Percentiles rank a stretch among this genome's conserved stretches.
Evolutionary conservation across 129 eudicot genomes (phyloP).

Genomic region (Flaveria linearis): DNA sequence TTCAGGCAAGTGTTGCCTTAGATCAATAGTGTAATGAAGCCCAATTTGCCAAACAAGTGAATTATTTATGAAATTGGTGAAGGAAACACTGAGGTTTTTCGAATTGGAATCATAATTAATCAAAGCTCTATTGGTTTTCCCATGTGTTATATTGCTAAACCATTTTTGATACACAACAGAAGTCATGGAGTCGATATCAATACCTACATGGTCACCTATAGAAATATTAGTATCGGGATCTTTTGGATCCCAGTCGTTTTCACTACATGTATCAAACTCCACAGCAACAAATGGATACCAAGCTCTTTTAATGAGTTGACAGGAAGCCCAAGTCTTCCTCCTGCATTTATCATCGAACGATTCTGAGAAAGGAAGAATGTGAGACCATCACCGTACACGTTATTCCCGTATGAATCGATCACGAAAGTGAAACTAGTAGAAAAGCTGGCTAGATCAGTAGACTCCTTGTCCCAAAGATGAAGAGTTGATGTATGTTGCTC

Average conservation of each 20-base stretch:
- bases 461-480: neutral
- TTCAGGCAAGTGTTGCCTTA: neutral
- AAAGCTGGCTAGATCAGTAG: neutral
- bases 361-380: neutral
- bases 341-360: neutral
- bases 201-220: neutral
- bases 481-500: neutral
- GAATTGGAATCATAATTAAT: neutral
- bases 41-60: neutral
- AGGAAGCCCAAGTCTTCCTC: neutral
- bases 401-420: neutral
- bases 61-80: neutral
- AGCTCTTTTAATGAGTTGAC: neutral
- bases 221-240: neutral
- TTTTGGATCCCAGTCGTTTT: neutral
- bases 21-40: neutral
- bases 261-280: neutral
- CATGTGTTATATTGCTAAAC: neutral
- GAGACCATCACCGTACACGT: neutral
- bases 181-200: neutral
- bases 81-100: neutral
- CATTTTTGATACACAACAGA: neutral
- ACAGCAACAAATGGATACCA: neutral
- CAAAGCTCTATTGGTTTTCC: neutral
- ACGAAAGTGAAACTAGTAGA: slow-evolving; percentile 4